Conservation (phyloP, 805 yeast genomes). For the Pichia membranifaciens region DNA sequence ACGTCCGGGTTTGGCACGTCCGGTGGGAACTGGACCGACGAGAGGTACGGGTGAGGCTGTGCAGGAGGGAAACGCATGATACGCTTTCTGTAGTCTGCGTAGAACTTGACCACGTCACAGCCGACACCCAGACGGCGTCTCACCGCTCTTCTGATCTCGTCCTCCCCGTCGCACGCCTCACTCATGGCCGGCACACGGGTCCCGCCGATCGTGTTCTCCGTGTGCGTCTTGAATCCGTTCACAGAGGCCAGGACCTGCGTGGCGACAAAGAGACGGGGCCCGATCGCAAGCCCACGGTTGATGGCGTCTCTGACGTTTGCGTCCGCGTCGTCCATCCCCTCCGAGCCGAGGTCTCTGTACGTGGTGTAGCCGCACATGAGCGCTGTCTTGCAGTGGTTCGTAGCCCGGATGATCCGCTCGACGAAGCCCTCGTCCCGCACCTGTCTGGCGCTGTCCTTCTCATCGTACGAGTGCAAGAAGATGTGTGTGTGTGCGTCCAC, state of each 20-base stretch:
- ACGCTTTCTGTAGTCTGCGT: slow-evolving; percentile 25
- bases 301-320: slow-evolving; percentile 26
- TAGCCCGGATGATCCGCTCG: slow-evolving; percentile 24
- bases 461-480: slow-evolving; percentile 27
- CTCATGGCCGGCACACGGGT: slow-evolving; percentile 20
- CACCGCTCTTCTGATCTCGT: slow-evolving; percentile 24
- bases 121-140: slow-evolving; percentile 25
- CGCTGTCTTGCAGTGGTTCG: slow-evolving; percentile 24
- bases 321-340: slow-evolving; percentile 27
- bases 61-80: slow-evolving; percentile 27
- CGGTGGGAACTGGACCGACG: slow-evolving; percentile 25
- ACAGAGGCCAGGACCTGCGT: slow-evolving; percentile 24
- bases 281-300: slow-evolving; percentile 23
- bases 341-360: slow-evolving; percentile 28
- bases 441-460: slow-evolving; percentile 23
- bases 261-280: slow-evolving; percentile 27
- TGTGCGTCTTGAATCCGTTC: slow-evolving; percentile 21
- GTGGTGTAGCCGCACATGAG: slow-evolving; percentile 26
- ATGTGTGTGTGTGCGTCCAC: slow-evolving; percentile 30
- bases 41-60: slow-evolving; percentile 24
- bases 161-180: slow-evolving; percentile 27
- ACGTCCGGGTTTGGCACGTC: slow-evolving; percentile 26
- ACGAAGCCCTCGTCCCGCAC: slow-evolving; percentile 26
- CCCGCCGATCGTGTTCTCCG: slow-evolving; percentile 25
- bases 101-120: slow-evolving; percentile 26